A percentile compares a stretch with the other conserved stretches of the same genome.
Evolutionary conservation across 257 asterid genomes (phyloP).

Genomic region (Cynanchum wilfordii): DNA sequence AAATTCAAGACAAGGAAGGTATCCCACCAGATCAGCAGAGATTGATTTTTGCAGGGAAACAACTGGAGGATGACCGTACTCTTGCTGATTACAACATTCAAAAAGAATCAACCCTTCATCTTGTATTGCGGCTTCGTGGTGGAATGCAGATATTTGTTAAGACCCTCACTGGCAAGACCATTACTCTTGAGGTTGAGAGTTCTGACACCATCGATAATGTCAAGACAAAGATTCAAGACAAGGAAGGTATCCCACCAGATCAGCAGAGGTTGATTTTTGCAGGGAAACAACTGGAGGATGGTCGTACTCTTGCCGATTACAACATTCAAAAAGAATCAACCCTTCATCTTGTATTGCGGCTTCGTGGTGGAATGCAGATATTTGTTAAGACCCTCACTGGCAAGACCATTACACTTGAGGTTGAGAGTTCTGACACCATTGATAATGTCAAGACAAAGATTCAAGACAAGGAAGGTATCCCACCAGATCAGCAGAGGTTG

Average conservation of each 20-base stretch:
- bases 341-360: neutral
- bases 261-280: conserved; percentile 4
- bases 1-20: no score
- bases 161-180: neutral
- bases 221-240: neutral
- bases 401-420: conserved; percentile 14
- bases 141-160: neutral
- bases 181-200: neutral
- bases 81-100: no score
- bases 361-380: conserved; percentile 6
- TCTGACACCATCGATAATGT: neutral
- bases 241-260: neutral
- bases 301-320: neutral
- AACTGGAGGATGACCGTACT: no score
- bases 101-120: no score
- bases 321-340: neutral
- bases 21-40: no score
- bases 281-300: neutral
- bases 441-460: conserved; percentile 13
- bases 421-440: conserved; percentile 11
- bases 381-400: conserved; percentile 14
- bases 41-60: no score
- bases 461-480: conserved; percentile 17
- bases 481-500: conserved; percentile 14
- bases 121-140: no score